Conservation (phyloP, 148 eudicot species). For the Nepenthes gracilis region DNA sequence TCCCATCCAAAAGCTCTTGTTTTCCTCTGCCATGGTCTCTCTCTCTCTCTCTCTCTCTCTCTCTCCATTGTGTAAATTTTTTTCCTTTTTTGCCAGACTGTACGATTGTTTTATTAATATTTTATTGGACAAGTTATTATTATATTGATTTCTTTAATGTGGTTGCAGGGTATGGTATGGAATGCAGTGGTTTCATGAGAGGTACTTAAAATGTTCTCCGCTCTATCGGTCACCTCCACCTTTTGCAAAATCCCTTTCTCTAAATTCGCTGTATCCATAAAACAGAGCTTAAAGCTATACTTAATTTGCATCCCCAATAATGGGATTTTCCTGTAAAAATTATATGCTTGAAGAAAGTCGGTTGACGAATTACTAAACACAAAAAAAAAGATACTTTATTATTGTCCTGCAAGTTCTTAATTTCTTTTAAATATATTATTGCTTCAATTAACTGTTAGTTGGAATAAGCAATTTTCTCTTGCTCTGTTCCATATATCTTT, state of each 20-base stretch:
- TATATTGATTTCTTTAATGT: conserved; percentile 3
- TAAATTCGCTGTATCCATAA: neutral
- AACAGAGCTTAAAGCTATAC: too few relatives aligned
- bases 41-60: conserved; percentile 18
- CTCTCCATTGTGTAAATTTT: neutral
- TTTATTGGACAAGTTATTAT: neutral
- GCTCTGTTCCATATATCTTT: too few relatives aligned
- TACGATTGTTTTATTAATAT: neutral
- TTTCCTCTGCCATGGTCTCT: conserved; percentile 93
- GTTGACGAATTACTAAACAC: too few relatives aligned
- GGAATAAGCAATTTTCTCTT: too few relatives aligned
- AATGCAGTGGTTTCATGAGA: conserved; percentile 94
- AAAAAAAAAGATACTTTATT: too few relatives aligned
- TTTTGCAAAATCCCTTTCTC: neutral
- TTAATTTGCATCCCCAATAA: too few relatives aligned
- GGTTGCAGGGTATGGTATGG: conserved; percentile 97
- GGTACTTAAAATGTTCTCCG: conserved; percentile 27
- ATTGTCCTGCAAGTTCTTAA: too few relatives aligned
- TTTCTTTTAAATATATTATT: too few relatives aligned
- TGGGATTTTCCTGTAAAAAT: too few relatives aligned
- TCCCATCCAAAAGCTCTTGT: conserved; percentile 90
- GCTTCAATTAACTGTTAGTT: too few relatives aligned
- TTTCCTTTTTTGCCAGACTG: neutral
- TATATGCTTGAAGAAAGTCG: too few relatives aligned
- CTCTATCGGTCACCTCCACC: neutral